Evolutionary conservation across 2,329 filamentous ascomycete genomes (phyloP).

Genomic region (Neofusicoccum cordaticola): DNA sequence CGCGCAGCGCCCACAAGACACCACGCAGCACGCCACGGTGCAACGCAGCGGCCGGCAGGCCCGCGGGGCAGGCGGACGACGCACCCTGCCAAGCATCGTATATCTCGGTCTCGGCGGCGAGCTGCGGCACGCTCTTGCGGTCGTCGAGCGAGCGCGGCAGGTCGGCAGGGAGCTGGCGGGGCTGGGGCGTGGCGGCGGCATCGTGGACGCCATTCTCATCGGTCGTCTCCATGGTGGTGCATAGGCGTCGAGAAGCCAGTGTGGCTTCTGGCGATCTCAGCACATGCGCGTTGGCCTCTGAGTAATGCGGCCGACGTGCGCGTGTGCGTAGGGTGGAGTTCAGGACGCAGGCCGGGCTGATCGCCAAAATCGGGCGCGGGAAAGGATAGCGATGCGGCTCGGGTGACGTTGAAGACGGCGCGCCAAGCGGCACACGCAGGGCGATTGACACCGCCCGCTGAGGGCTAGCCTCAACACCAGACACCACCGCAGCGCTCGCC

Average conservation of each 20-base stretch:
- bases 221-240: conserved; percentile 28
- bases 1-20: background rate
- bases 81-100: conserved; percentile 98
- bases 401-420: conserved; percentile 14
- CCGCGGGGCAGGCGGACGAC: conserved; percentile 22
- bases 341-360: background rate
- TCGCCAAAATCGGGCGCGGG: conserved; percentile 1
- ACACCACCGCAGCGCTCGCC: background rate
- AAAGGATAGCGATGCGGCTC: conserved; percentile 13
- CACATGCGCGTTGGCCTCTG: conserved; percentile 7
- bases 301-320: conserved; percentile 6
- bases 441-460: background rate
- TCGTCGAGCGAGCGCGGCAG: conserved; percentile 91
- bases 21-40: background rate
- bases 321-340: background rate
- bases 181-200: conserved; percentile 26
- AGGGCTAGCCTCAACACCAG: background rate
- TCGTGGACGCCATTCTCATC: conserved; percentile 35
- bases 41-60: background rate
- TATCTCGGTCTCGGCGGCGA: conserved; percentile 84
- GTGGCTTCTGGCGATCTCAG: conserved; percentile 14
- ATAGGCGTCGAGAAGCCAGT: conserved; percentile 16
- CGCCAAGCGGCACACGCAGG: conserved; percentile 1
- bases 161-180: conserved; percentile 68
- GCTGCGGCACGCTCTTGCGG: conserved; percentile 66